Conservation (phyloP, 1,284 basidiomycete species). For the Puccinia hordei region DNA sequence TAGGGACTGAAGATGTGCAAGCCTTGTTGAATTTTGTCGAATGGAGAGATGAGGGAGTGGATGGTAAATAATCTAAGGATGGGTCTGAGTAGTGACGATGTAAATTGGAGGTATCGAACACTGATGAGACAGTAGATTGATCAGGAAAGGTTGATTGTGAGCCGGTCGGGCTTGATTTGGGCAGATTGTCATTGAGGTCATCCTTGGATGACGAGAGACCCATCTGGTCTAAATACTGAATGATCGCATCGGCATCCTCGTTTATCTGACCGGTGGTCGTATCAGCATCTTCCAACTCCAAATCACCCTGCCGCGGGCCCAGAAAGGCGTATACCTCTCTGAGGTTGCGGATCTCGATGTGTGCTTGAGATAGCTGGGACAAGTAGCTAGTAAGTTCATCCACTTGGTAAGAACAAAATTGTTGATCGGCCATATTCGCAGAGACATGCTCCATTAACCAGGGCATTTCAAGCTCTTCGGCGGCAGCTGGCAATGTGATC, state of each 20-base stretch:
- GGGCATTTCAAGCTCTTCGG: conserved; percentile 14
- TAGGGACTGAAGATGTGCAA: background rate
- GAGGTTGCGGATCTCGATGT: conserved; percentile 12
- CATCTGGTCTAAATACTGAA: conserved; percentile 7
- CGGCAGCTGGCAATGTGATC: background rate
- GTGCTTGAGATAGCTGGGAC: background rate
- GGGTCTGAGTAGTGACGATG: background rate
- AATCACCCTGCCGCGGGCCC: conserved; percentile 11
- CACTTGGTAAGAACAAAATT: conserved; percentile 9
- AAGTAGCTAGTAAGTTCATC: conserved; percentile 4
- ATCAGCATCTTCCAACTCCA: background rate
- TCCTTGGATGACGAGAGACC: background rate
- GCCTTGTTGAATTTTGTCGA: background rate
- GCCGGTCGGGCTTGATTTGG: background rate
- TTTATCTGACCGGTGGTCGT: too few species aligned
- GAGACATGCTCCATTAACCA: conserved; percentile 5
- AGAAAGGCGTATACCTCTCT: conserved; percentile 8
- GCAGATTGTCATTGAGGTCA: background rate
- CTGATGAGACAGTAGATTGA: background rate
- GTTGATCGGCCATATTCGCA: conserved; percentile 10
- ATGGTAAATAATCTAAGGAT: background rate
- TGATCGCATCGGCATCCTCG: background rate
- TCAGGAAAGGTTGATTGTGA: background rate
- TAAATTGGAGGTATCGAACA: background rate
- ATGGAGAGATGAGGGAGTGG: background rate